These are phyloP conservation scores for Phalaenopsis aphrodite DNA, from an alignment of 106 monocot species.

Conservation along the genomic window DNA sequence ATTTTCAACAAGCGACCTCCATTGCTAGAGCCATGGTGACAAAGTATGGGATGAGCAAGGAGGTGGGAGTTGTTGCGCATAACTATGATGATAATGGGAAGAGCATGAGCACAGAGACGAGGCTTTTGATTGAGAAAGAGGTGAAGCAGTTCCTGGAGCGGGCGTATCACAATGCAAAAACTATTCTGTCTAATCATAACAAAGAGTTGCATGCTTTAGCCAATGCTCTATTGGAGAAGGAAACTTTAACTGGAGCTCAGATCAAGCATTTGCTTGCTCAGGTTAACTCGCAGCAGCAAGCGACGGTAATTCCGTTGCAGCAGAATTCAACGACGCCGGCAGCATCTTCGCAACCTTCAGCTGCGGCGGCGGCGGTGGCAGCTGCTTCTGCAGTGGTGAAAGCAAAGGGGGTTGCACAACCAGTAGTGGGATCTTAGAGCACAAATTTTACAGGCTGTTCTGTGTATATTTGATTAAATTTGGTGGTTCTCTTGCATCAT, in stretches of 20 bases:
- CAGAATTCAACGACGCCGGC: conserved; percentile 16
- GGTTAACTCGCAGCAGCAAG: conserved; percentile 22
- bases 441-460: background rate
- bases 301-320: conserved; percentile 11
- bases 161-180: conserved; percentile 88
- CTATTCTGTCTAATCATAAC: conserved; percentile 57
- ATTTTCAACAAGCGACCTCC: conserved; percentile 76
- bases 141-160: conserved; percentile 73
- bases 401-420: conserved; percentile 77
- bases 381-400: conserved; percentile 70
- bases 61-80: conserved; percentile 75
- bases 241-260: conserved; percentile 73
- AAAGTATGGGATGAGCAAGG: conserved; percentile 91
- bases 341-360: conserved; percentile 20
- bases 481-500: background rate
- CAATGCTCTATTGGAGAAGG: conserved; percentile 80
- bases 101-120: conserved; percentile 94
- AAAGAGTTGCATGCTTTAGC: conserved; percentile 86
- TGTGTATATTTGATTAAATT: conserved; percentile 14
- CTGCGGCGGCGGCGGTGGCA: conserved; percentile 50
- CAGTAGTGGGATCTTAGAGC: conserved; percentile 65
- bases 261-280: conserved; percentile 73
- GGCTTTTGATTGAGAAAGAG: conserved; percentile 75
- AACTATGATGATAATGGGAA: conserved; percentile 85
- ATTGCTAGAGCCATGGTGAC: conserved; percentile 88